Base-by-base conservation (phyloP, 352 stramenopile species). In the Globisporangium parvum region DNA sequence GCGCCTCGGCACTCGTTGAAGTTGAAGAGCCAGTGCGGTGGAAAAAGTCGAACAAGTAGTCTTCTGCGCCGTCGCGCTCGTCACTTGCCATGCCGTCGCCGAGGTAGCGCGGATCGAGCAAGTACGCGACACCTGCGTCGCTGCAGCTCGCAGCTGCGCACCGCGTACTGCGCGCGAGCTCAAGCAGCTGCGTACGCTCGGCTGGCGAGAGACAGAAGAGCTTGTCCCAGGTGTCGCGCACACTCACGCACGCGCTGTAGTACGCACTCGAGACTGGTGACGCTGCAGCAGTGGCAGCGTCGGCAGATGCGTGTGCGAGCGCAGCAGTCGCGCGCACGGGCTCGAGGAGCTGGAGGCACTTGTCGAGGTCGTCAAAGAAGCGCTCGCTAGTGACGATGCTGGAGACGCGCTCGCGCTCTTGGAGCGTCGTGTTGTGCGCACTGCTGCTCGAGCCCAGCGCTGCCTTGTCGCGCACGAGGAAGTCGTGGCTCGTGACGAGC, bases 41-140 rank as follows among this genome's bases (percentile, higher is more conserved):
- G 33, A 67, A 65, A 20, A 56, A 54, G 18, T 61, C 51, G 47
- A 67, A 73, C 31, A 77, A 60, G 10, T 59, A 33, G 35, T 77
- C 65, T 39, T 77, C 69, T 15, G 71, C 55, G 53, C 53, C 62
- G 39, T 77, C 69, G 21, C 69, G 65, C 23, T 71, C 62, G 18
- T 77, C 40, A 17, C 33, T 35, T 20, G 24, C 54, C 51, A 68
- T 42, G 1, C 51, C 57, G 1, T 51, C 53, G n/a, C 62, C 62
- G 2, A 65, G 18, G 42, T 55, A 64, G 2, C 51, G 58, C 23
- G 53, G 53, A 8, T 61, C 59, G 11, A 62, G 47, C 17, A 66
- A 12, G 5, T 62, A 58, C 28, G 59, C 59, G 5, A 63, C 20
- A 5, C 53, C 47, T 23, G 31, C 42, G 33, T 55, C 40, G 17